phyloP scores from a whole-genome alignment of 2,329 filamentous ascomycete species.

The Bipolaris victoriae region DNA sequence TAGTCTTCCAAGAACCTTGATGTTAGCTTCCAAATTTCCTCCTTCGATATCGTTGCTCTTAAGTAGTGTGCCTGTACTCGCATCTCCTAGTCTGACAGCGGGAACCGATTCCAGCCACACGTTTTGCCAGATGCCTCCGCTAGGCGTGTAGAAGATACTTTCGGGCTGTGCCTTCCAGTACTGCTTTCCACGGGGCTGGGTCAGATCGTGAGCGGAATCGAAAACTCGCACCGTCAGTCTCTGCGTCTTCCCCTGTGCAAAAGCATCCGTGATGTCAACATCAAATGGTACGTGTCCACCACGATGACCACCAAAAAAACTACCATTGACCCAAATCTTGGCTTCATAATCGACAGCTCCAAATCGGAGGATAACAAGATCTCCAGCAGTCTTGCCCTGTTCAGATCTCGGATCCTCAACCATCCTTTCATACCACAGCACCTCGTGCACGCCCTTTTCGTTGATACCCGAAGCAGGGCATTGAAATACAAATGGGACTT shows the following conservation, averaged over 20 bases:
- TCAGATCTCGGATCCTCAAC: conserved; percentile 58
- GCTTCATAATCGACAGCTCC: conserved; percentile 69
- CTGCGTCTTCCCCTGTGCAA: conserved; percentile 25
- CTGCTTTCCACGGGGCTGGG: conserved; percentile 71
- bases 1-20: conserved; percentile 59
- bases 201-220: conserved; percentile 68
- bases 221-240: conserved; percentile 63
- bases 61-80: conserved; percentile 64
- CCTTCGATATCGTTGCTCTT: conserved; percentile 60
- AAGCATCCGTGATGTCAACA: conserved; percentile 62
- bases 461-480: conserved; percentile 67
- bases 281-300: conserved; percentile 66
- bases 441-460: conserved; percentile 67
- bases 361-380: conserved; percentile 59
- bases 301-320: conserved; percentile 60
- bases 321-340: conserved; percentile 62
- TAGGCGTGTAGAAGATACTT: conserved; percentile 65
- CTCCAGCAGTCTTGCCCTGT: conserved; percentile 50
- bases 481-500: conserved; percentile 71
- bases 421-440: conserved; percentile 68
- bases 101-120: conserved; percentile 66
- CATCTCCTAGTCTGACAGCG: conserved; percentile 59
- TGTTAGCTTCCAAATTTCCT: conserved; percentile 58
- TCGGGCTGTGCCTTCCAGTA: conserved; percentile 68
- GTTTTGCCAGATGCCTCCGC: conserved; percentile 64